phyloP scores from a whole-genome alignment of 1,284 basidiomycete genomes.

The Pascua sp. region DNA sequence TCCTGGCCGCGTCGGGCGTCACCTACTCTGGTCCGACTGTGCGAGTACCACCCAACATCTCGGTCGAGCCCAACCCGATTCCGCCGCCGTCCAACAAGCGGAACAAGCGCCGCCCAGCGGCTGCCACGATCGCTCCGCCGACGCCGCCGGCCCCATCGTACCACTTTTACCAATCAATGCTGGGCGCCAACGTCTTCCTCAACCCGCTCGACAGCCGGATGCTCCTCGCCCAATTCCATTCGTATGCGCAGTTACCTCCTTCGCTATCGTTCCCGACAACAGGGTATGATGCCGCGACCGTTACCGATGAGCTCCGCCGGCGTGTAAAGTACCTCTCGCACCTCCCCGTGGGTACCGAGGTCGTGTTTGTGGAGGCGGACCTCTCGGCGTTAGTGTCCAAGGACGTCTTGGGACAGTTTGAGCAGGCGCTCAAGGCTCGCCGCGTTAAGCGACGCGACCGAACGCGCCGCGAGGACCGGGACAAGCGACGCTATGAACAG shows the following conservation, averaged over 20 bases:
- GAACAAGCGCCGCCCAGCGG: conserved; percentile 30
- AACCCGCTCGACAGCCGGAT: conserved; percentile 96
- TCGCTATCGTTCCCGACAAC: conserved; percentile 74
- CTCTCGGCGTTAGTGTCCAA: conserved; percentile 68
- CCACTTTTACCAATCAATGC: conserved; percentile 92
- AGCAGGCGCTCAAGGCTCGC: conserved; percentile 71
- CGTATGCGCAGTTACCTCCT: conserved; percentile 81
- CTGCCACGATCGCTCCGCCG: conserved; percentile 27
- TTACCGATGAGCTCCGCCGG: conserved; percentile 87
- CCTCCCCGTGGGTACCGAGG: conserved; percentile 85
- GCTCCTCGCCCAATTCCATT: conserved; percentile 75
- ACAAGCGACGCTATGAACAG: conserved; percentile 72
- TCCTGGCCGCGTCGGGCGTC: conserved; percentile 2
- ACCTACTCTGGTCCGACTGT: conserved; percentile 13
- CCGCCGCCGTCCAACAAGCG: conserved; percentile 22
- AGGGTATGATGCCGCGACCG: conserved; percentile 59
- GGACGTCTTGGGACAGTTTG: conserved; percentile 72
- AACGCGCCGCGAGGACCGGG: conserved; percentile 74
- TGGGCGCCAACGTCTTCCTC: conserved; percentile 86
- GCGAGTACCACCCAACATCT: conserved; percentile 37
- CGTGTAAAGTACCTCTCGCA: conserved; percentile 94
- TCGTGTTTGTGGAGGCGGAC: conserved; percentile 90
- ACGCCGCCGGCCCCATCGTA: conserved; percentile 54
- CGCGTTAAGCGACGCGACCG: conserved; percentile 71
- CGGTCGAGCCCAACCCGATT: conserved; percentile 43